Evolutionary conservation across 192 early-diverging fungal genomes (phyloP).

Genomic region (Endogone sp.): DNA sequence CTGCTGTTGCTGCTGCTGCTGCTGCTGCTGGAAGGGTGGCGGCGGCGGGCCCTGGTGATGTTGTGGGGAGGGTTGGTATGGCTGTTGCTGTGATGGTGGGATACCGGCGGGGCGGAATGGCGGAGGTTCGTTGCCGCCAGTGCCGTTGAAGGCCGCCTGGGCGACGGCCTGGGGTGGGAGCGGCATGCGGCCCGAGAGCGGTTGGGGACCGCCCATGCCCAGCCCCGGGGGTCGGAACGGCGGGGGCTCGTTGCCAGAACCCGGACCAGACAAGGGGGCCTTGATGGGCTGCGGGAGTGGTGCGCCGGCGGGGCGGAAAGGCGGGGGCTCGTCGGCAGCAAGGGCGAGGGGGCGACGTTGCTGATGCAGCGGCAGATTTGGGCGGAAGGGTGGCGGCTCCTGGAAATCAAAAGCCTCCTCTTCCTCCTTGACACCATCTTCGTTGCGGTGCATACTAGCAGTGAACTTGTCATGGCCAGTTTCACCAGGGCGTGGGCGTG

Average conservation of each 20-base stretch:
- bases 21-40: conserved; percentile 9
- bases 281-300: not conserved
- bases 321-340: conserved; percentile 21
- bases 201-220: not conserved
- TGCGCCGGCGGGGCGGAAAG: conserved; percentile 23
- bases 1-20: conserved; percentile 5
- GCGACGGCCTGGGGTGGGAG: conserved; percentile 2
- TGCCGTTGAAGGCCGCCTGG: conserved; percentile 2
- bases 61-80: not conserved
- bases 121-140: conserved; percentile 6
- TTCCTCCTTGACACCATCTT: conserved; percentile 35
- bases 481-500: conserved; percentile 84
- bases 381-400: conserved; percentile 29
- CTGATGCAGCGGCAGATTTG: conserved; percentile 2
- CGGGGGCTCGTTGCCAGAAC: conserved; percentile 7
- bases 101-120: conserved; percentile 19
- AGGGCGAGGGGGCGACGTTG: not conserved
- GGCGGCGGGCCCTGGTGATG: conserved; percentile 3
- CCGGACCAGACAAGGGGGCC: not conserved
- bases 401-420: conserved; percentile 24
- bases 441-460: conserved; percentile 43
- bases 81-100: conserved; percentile 3
- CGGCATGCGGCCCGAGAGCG: conserved; percentile 3
- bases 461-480: conserved; percentile 51
- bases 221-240: conserved; percentile 13